A percentile compares a stretch with the other conserved stretches of the same genome.
Conservation (phyloP, 2,329 filamentous ascomycete genomes). For the Xylaria sp. region DNA sequence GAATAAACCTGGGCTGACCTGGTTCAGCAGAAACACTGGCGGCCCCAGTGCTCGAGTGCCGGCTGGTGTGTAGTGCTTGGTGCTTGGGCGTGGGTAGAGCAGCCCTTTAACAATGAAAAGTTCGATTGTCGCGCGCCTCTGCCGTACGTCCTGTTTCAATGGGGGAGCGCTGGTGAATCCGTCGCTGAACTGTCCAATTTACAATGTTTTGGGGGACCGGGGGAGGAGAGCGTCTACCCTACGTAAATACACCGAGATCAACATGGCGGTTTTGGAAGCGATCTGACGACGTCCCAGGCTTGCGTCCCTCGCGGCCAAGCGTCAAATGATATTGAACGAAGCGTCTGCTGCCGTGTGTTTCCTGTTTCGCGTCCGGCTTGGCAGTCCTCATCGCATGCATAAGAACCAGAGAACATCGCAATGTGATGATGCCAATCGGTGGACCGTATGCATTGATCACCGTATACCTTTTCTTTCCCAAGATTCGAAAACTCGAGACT, state of each 20-base stretch:
- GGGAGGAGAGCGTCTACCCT: too few species aligned
- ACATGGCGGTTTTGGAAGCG: neutral
- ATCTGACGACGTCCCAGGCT: too few species aligned
- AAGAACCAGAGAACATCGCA: constrained; percentile 7
- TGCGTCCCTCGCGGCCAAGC: neutral
- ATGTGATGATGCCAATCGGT: constrained; percentile 21
- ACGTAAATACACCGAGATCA: neutral
- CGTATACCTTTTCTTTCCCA: neutral
- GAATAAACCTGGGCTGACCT: too few species aligned
- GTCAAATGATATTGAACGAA: neutral
- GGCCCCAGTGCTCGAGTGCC: neutral
- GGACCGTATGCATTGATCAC: constrained; percentile 6
- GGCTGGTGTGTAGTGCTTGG: too few species aligned
- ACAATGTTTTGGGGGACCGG: neutral
- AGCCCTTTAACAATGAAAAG: too few species aligned
- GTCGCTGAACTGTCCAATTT: neutral
- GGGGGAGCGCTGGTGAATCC: neutral
- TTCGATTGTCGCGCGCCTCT: too few species aligned
- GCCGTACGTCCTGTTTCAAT: neutral
- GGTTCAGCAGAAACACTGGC: neutral
- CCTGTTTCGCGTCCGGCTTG: constrained; percentile 28
- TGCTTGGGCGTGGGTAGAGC: too few species aligned
- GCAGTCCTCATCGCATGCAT: constrained; percentile 17
- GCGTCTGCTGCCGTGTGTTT: constrained; percentile 21
- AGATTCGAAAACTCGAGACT: neutral